Conservation (phyloP, 208 protist genomes). For the Sergeia podlipaevii region DNA sequence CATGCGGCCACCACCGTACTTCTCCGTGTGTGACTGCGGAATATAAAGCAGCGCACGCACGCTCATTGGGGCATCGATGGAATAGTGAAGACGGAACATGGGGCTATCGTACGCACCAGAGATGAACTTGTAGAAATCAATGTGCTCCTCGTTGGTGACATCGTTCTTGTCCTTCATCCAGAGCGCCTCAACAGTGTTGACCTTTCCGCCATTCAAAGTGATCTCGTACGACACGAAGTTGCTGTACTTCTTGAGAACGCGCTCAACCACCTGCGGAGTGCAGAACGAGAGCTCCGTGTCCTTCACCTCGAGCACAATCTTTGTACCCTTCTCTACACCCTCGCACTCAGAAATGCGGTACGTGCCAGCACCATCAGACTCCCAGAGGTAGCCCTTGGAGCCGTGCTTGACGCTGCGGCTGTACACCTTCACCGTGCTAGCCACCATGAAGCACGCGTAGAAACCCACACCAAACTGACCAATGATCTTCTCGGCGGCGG, state of each 20-base stretch:
- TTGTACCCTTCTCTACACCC: slow-evolving; percentile 94
- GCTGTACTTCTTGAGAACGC: slow-evolving; percentile 97
- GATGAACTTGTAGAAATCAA: slow-evolving; percentile 97
- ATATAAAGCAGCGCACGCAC: slow-evolving; percentile 96
- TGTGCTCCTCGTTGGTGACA: slow-evolving; percentile 94
- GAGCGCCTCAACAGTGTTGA: slow-evolving; percentile 96
- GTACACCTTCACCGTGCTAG: slow-evolving; percentile 93
- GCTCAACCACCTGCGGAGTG: slow-evolving; percentile 90
- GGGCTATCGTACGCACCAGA: slow-evolving; percentile 93
- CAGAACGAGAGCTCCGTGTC: slow-evolving; percentile 93
- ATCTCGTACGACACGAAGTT: slow-evolving; percentile 98
- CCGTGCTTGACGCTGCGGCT: slow-evolving; percentile 82
- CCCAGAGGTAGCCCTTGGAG: slow-evolving; percentile 93
- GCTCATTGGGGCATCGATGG: slow-evolving; percentile 94
- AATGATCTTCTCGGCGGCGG: slow-evolving; percentile 88
- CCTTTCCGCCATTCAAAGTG: slow-evolving; percentile 89
- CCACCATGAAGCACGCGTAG: slow-evolving; percentile 97
- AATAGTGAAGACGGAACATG: slow-evolving; percentile 93
- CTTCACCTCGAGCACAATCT: slow-evolving; percentile 96
- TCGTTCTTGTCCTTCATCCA: slow-evolving; percentile 95
- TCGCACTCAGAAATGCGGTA: slow-evolving; percentile 94
- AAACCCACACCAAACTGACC: slow-evolving; percentile 98
- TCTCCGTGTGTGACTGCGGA: slow-evolving; percentile 95
- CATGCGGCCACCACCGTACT: slow-evolving; percentile 95
- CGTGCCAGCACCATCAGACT: slow-evolving; percentile 90